Evolutionary conservation across 2,329 filamentous ascomycete species (phyloP).

Genomic region (Clathrospora elynae): DNA sequence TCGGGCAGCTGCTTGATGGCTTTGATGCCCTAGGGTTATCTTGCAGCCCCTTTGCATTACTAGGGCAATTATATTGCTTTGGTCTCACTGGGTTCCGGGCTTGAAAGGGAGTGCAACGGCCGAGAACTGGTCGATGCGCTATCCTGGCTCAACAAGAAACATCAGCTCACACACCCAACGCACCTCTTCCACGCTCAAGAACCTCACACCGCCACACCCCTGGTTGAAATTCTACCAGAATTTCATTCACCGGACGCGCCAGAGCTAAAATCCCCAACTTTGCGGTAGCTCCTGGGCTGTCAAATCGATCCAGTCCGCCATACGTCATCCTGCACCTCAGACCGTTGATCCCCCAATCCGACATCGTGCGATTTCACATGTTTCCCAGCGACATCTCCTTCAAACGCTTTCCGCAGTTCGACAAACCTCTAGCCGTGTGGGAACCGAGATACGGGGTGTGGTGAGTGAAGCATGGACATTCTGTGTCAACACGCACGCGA

Average conservation of each 20-base stretch:
- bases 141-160: slow-evolving; percentile 42
- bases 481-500: slow-evolving; percentile 11
- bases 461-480: slow-evolving; percentile 14
- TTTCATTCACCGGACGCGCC: neutral
- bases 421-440: slow-evolving; percentile 36
- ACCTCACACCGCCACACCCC: slow-evolving; percentile 14
- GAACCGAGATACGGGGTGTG: slow-evolving; percentile 22
- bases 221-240: slow-evolving; percentile 7
- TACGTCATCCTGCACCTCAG: slow-evolving; percentile 36
- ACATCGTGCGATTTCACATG: slow-evolving; percentile 35
- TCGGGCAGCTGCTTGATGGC: slow-evolving; percentile 16
- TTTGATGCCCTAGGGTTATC: slow-evolving; percentile 8
- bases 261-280: slow-evolving; percentile 5
- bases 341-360: slow-evolving; percentile 18
- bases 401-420: slow-evolving; percentile 33
- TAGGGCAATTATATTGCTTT: slow-evolving; percentile 18
- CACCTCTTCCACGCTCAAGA: slow-evolving; percentile 12
- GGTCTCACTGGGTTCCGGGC: slow-evolving; percentile 15
- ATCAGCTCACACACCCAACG: slow-evolving; percentile 19
- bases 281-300: slow-evolving; percentile 13
- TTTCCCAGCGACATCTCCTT: slow-evolving; percentile 29
- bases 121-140: slow-evolving; percentile 30
- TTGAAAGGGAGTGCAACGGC: slow-evolving; percentile 24
- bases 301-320: slow-evolving; percentile 17
- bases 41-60: slow-evolving; percentile 23